Base-by-base conservation (phyloP, 176 grass and related monocot species). In the Avena atlantica region DNA sequence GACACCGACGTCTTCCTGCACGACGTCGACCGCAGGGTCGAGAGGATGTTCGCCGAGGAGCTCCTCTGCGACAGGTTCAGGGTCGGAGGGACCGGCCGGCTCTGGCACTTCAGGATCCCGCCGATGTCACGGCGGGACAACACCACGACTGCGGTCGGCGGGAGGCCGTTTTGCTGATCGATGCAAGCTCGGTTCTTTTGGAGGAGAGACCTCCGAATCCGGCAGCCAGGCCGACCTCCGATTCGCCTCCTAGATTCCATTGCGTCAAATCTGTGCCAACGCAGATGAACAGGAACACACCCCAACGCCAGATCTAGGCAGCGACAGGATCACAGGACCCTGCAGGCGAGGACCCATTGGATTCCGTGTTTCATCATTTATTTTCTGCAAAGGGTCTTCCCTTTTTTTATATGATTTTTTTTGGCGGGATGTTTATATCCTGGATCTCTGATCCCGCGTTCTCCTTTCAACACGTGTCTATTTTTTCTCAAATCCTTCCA, bases 11-110 rank as follows among this genome's bases (percentile, higher is more conserved):
- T 62, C 9, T 62, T 62, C 60, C 60, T 62, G n/a, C 60, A 62
- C 60, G 60, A 62, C 60, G 21, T 62, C 60, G 60, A 62, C 60
- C 60, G 60, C 60, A 62, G 60, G 60, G 60, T 62, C 21, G 58
- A 61, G 58, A 21, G 9, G 90, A 85, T 78, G 84, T 92, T 91
- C 57, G 95, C 90, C 34, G 92, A 89, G 74, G 90, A 92, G 4
- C 90, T 86, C 72, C 62, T 62, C 60, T 62, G 60, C 60, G 60
- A 62, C 20, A 21, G 58, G 58, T 61, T 61, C 58, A 8, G 58
- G 20, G 58, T 61, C 58, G 58, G 58, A 61, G 58, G 2, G 2
- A 61, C 58, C 58, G n/a, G 58, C 58, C 20, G 58, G 20, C 58
- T 61, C 58, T 61, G 58, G 58, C 58, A 61, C 58, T 61, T 23